Evolutionary conservation across 768 basidiomycete genomes (phyloP).

Genomic region (Boletus rubropictus): DNA sequence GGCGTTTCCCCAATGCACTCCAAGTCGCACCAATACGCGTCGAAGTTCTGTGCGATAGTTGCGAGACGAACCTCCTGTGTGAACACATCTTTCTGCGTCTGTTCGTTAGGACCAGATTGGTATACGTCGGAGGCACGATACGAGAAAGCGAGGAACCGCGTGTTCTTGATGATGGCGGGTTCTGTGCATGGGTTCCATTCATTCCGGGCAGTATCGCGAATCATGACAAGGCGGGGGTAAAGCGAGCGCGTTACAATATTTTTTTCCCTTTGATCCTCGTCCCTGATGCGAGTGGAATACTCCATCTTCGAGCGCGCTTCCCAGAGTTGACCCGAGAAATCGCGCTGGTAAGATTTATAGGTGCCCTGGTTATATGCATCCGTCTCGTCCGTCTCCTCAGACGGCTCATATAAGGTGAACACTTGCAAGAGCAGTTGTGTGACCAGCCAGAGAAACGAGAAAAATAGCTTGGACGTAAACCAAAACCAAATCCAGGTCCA

Average conservation of each 20-base stretch:
- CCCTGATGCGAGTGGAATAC: too few species aligned
- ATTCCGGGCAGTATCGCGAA: neutral
- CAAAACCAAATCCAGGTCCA: constrained; percentile 7
- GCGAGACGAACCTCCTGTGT: too few species aligned
- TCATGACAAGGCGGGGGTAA: neutral
- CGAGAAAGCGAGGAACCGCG: too few species aligned
- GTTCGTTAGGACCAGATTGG: too few species aligned
- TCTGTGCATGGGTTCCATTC: constrained; percentile 3
- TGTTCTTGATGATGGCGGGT: too few species aligned
- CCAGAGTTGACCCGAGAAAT: constrained; percentile 17
- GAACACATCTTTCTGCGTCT: too few species aligned
- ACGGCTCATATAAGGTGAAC: too few species aligned
- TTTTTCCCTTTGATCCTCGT: too few species aligned
- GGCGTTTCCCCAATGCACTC: neutral
- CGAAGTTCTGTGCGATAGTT: too few species aligned
- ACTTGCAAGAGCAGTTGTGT: neutral
- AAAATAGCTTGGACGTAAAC: constrained; percentile 6
- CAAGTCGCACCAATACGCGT: neutral
- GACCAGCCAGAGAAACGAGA: neutral
- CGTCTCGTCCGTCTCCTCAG: neutral
- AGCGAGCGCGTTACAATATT: too few species aligned
- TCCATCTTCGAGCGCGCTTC: constrained; percentile 11
- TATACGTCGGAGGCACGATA: too few species aligned
- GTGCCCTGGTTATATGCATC: neutral
- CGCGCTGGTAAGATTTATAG: neutral